Conservation (phyloP, 2,329 filamentous ascomycete genomes). For the Pseudocercospora fuligena region DNA sequence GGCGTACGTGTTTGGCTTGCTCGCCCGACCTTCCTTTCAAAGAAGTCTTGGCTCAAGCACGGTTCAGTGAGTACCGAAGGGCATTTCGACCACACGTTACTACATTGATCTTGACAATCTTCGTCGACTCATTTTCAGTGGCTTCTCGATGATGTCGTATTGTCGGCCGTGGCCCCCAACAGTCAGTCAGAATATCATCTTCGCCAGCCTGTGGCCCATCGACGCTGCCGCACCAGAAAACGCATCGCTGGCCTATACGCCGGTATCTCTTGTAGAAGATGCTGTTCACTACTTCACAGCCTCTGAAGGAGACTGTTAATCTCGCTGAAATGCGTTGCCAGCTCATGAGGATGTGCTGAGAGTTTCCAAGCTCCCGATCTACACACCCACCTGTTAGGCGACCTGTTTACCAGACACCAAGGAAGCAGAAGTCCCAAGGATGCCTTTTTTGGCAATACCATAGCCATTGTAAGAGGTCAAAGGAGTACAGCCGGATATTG, state of each 20-base stretch:
- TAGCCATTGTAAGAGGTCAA: not conserved
- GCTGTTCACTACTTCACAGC: not conserved
- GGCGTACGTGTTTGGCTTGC: not conserved
- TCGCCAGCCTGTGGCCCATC: not conserved
- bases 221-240: not conserved
- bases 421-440: not conserved
- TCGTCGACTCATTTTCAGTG: not conserved
- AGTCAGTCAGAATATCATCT: not conserved
- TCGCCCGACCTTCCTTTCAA: not conserved
- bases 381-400: not conserved
- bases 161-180: not conserved
- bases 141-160: not conserved
- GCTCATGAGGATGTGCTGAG: not conserved
- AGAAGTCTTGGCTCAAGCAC: not conserved
- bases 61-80: not conserved
- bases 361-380: not conserved
- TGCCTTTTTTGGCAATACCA: not conserved
- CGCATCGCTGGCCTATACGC: not conserved
- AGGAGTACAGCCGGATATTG: not conserved
- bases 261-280: not conserved
- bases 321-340: not conserved
- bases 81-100: not conserved
- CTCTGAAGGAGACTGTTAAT: not conserved
- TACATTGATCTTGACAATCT: not conserved
- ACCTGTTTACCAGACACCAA: not conserved